Evolutionary conservation across 177 flowering plant genomes (phyloP), one percentile per base, ranked within the genome.

Genomic region (Vitis hybrid): DNA sequence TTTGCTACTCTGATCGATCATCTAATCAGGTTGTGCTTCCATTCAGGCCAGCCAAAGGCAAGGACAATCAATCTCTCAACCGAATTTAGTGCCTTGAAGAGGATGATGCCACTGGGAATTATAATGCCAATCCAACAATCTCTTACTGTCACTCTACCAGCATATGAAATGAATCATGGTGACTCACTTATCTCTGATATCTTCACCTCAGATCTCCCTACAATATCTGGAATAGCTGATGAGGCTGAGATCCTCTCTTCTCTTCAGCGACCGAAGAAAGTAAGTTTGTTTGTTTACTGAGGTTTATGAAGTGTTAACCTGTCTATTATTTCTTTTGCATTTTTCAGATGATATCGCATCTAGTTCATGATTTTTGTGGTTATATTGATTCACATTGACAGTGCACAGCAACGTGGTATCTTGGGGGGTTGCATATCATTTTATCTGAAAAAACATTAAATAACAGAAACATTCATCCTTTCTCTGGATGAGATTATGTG

Each of bases 201-300:
- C 71, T 93, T 96, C 80, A 78, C 81, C 48, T 72, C 83, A 49
- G 90, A 93, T 72, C 88, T 88, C 76, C 90, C 93, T 56, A 93
- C 97, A 22, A 92, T 96, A 75, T 78, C 87, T 21, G 98, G 99
- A 76, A 96, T 96, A 73, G 85, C 86, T 60, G 98, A 93, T 77
- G 99, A 96, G 75, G 98, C 98, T 52, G 99, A 96, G 77, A 92
- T 96, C 73, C 97, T 96, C 73, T 88, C 99, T 52, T 96, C 99
- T 66, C 97, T 96, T 81, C 99, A 96, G 81, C 83, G 90, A 22
- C 99, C 99, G 33, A 96, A 96, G 76, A 96, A 96, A 71, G 99
- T 92, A 85, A 8, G 77, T 65, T 64, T 39, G 39, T 33, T 5
- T 33, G 45, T 39, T 39, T 39, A 39, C 5, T 6, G 45, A 39